phyloP scores from a whole-genome alignment of 1,284 basidiomycete species.

The Schizophyllum amplum region DNA sequence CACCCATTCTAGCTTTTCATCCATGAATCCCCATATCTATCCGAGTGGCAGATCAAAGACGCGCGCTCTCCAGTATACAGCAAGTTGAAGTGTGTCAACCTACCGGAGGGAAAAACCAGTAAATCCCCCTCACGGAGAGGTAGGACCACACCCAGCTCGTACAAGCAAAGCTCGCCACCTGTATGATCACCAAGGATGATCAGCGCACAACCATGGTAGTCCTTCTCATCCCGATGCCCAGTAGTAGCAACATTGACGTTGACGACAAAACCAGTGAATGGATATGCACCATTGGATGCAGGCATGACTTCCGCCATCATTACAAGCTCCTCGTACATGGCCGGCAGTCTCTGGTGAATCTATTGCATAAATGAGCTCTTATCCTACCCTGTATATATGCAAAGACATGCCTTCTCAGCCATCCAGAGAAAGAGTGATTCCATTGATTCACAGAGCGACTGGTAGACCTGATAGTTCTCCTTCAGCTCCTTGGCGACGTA shows the following conservation, averaged over 20 bases:
- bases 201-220: constrained; percentile 17
- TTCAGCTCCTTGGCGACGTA: background rate
- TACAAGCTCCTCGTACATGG: too few species aligned
- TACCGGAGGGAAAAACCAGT: constrained; percentile 14
- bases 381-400: too few species aligned
- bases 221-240: constrained; percentile 16
- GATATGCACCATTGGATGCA: constrained; percentile 7
- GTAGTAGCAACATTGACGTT: constrained; percentile 17
- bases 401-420: background rate
- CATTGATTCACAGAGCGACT: background rate
- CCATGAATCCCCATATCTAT: constrained; percentile 1
- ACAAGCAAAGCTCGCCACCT: constrained; percentile 17
- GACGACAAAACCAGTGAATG: constrained; percentile 18
- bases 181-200: constrained; percentile 12
- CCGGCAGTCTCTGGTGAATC: too few species aligned
- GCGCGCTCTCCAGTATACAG: constrained; percentile 14
- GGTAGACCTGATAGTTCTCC: background rate
- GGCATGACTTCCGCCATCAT: too few species aligned
- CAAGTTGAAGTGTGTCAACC: constrained; percentile 19
- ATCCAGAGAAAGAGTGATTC: background rate
- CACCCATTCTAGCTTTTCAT: background rate
- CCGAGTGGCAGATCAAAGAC: constrained; percentile 17
- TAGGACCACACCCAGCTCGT: constrained; percentile 17
- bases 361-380: too few species aligned
- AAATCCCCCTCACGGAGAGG: constrained; percentile 11